A percentile compares a stretch with the other conserved stretches of the same genome.
phyloP scores from a whole-genome alignment of 352 stramenopile species.

The Pythium brachiatum region DNA sequence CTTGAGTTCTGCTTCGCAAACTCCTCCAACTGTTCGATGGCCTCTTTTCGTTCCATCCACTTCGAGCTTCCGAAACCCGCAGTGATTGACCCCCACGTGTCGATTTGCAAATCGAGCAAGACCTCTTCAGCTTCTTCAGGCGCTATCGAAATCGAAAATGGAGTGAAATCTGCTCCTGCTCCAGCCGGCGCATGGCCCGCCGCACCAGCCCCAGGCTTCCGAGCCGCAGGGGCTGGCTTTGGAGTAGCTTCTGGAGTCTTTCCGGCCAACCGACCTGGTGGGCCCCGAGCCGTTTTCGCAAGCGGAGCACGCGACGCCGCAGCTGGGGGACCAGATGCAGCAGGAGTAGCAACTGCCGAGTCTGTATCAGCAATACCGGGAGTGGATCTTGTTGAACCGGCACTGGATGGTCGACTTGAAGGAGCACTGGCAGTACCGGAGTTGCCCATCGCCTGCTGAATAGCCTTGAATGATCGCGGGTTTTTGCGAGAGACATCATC shows the following conservation, averaged over 20 bases:
- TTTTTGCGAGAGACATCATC: constrained; percentile 71
- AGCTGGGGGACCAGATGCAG: not conserved
- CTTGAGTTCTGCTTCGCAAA: constrained; percentile 49
- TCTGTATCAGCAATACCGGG: constrained; percentile 22
- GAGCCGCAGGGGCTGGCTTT: constrained; percentile 21
- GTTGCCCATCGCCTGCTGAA: constrained; percentile 48
- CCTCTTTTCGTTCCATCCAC: constrained; percentile 80
- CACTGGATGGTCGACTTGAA: constrained; percentile 31
- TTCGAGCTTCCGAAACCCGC: constrained; percentile 70
- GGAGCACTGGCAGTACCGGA: constrained; percentile 23
- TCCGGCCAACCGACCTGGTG: constrained; percentile 45
- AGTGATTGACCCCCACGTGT: constrained; percentile 48
- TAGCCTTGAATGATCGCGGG: constrained; percentile 64
- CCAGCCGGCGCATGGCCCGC: constrained; percentile 6
- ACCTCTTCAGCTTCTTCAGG: constrained; percentile 67
- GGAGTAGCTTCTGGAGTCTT: constrained; percentile 30
- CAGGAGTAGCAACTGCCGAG: constrained; percentile 16
- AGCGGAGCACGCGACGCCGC: not conserved
- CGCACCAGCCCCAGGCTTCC: constrained; percentile 14
- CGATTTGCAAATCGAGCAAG: constrained; percentile 55
- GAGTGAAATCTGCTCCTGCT: constrained; percentile 52
- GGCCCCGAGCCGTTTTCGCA: constrained; percentile 37
- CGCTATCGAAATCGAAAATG: constrained; percentile 58
- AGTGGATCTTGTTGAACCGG: constrained; percentile 20
- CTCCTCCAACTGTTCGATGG: constrained; percentile 68